Base-by-base conservation (phyloP, 2,329 filamentous ascomycete genomes). In the Ilyonectria sp. region DNA sequence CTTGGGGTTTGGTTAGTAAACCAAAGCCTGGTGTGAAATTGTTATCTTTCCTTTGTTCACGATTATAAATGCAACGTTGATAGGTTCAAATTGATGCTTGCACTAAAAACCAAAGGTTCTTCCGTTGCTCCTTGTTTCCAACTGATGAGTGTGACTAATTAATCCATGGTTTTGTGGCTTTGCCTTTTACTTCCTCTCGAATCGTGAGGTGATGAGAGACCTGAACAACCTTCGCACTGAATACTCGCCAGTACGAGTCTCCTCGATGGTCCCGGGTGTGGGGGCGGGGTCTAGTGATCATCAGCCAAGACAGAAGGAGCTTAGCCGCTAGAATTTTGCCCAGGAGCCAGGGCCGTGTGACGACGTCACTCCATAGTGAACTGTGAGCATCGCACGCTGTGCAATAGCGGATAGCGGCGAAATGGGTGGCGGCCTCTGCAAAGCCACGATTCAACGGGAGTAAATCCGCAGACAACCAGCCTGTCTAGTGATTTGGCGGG, bases 71-170 rank as follows among this genome's bases (percentile, higher is more conserved):
- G 56, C 50, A 59, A 56, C 21, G 47, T 69, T 67, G 52, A 69
- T 71, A 68, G 56, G 15, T 53, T 54, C 53, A 74, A 74, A 75
- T 74, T 75, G 69, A 72, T 64, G 33, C 11, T 66, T 31, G 50
- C 33, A 17, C 11, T 43, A 6, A 43, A n/a, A 15, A 15, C 15
- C 11, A 17, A 17, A 6, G 1, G 7, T 6, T 43, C 17, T 43
- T 19, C 40, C n/a, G 7, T 1, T 15, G 11, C 11, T 15, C 6
- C 40, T 43, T 1, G 8, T n/a, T 7, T n/a, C 8, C 40, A 19
- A n/a, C 5, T 43, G 3, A n/a, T 43, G 15, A 17, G 19, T 8
- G 15, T 33, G 31, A 33, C 31, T 9, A 33, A 26, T 26, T 6
- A 33, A 33, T 11, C 11, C 3, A 33, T 1, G 31, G 7, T 11